These are phyloP conservation scores for Cercophora sp. DNA, from an alignment of 495 filamentous ascomycete species.

Conservation along the genomic window DNA sequence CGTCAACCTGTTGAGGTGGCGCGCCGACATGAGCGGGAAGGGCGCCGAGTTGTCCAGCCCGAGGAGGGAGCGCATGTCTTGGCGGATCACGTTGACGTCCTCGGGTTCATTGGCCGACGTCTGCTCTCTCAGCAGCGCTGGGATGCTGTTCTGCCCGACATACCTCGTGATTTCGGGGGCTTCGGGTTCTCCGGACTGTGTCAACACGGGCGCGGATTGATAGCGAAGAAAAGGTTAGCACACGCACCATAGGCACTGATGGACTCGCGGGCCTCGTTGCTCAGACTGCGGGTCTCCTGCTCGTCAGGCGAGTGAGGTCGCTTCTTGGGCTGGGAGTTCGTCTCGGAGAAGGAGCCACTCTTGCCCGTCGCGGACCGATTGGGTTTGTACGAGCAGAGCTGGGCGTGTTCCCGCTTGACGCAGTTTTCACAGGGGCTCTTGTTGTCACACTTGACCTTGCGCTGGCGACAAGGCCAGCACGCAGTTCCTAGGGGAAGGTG, in stretches of 20 bases:
- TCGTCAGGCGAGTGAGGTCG: constrained; percentile 45
- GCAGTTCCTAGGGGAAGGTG: constrained; percentile 46
- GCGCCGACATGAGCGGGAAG: constrained; percentile 76
- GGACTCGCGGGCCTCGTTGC: constrained; percentile 39
- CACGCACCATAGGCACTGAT: constrained; percentile 33
- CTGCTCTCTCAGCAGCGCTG: constrained; percentile 62
- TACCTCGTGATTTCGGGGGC: constrained; percentile 60
- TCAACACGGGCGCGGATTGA: constrained; percentile 5
- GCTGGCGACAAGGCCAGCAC: constrained; percentile 69
- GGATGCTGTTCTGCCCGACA: constrained; percentile 62
- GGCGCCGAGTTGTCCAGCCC: constrained; percentile 81
- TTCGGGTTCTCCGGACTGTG: constrained; percentile 51
- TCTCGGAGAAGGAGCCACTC: constrained; percentile 29
- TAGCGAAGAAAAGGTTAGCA: not conserved
- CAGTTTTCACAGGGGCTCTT: constrained; percentile 70
- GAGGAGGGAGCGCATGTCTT: constrained; percentile 72
- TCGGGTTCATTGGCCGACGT: constrained; percentile 42
- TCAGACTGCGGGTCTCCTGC: constrained; percentile 31
- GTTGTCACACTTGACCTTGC: constrained; percentile 74
- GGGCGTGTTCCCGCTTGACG: constrained; percentile 66
- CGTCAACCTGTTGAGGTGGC: constrained; percentile 65
- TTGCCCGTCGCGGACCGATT: constrained; percentile 56
- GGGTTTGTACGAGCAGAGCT: constrained; percentile 69
- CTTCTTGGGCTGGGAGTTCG: constrained; percentile 34
- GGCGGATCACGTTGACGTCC: constrained; percentile 47